A percentile compares a stretch with the other conserved stretches of the same genome.
phyloP scores from a whole-genome alignment of 1,284 basidiomycete species.

The Microbotryum scabiosae region DNA sequence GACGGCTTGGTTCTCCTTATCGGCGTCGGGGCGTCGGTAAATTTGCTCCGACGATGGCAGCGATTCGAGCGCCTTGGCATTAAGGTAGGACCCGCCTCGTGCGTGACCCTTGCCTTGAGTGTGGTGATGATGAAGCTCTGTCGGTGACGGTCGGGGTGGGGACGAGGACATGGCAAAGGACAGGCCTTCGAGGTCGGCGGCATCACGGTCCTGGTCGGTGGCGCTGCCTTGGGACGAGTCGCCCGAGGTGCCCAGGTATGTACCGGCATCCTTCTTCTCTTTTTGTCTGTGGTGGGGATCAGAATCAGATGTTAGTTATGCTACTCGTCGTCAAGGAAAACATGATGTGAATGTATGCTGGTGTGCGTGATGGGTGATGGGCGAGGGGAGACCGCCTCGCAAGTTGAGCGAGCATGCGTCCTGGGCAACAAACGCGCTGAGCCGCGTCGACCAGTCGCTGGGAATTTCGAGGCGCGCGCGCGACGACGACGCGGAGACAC shows the following conservation, averaged over 20 bases:
- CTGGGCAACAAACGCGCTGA: not conserved
- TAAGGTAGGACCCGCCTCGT: no score
- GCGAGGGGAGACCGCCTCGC: not conserved
- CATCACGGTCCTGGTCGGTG: constrained; percentile 8
- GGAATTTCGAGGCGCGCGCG: not conserved
- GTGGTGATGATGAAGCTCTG: not conserved
- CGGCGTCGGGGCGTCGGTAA: no score
- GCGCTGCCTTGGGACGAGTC: constrained; percentile 18
- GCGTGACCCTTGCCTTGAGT: no score
- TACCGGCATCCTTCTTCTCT: constrained; percentile 24
- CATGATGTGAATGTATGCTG: not conserved
- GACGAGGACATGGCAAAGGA: constrained; percentile 22
- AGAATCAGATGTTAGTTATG: not conserved
- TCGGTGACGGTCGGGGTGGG: constrained; percentile 1
- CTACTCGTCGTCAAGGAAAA: not conserved
- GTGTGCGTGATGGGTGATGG: not conserved
- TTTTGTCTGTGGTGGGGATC: constrained; percentile 20
- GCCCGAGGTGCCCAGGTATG: constrained; percentile 5
- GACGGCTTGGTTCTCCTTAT: no score
- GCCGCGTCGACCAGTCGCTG: not conserved
- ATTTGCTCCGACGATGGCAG: no score
- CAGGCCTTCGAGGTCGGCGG: constrained; percentile 21
- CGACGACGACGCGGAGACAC: not conserved
- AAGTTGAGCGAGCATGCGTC: not conserved
- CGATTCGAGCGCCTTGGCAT: no score